Evolutionary conservation across 1,139 yeast genomes (phyloP).

Genomic region (Petasospora fabianii): DNA sequence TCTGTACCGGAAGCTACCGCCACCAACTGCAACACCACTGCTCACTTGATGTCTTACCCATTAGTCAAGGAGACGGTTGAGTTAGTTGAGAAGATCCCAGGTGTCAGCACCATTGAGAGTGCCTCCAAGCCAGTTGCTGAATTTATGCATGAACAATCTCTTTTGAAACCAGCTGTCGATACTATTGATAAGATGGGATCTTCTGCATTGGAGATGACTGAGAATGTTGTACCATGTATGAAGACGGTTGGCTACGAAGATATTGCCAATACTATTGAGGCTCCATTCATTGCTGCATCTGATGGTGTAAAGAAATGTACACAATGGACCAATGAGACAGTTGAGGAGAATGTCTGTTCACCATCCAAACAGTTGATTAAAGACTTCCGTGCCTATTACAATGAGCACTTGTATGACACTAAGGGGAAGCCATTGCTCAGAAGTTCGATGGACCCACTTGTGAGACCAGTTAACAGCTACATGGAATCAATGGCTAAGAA

Average conservation of each 20-base stretch:
- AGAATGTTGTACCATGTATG: slow-evolving; percentile 31
- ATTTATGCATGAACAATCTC: slow-evolving; percentile 27
- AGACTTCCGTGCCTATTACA: slow-evolving; percentile 42
- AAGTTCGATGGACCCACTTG: slow-evolving; percentile 58
- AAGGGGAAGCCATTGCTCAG: slow-evolving; percentile 61
- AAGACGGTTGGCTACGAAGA: slow-evolving; percentile 32
- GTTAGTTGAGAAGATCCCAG: slow-evolving; percentile 33
- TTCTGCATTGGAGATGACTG: slow-evolving; percentile 31
- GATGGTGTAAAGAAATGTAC: slow-evolving; percentile 28
- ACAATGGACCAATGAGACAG: slow-evolving; percentile 18
- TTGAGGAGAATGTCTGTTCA: slow-evolving; percentile 33
- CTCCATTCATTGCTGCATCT: slow-evolving; percentile 27
- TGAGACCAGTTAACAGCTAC: slow-evolving; percentile 55
- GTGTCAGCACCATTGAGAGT: slow-evolving; percentile 40
- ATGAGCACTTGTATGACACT: slow-evolving; percentile 34
- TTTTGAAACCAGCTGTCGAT: slow-evolving; percentile 33
- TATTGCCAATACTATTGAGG: slow-evolving; percentile 27
- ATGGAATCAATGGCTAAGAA: slow-evolving; percentile 44
- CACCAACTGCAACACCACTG: slow-evolving; percentile 11
- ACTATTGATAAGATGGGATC: slow-evolving; percentile 33
- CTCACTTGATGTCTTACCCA: slow-evolving; percentile 35
- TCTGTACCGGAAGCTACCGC: not conserved
- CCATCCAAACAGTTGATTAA: slow-evolving; percentile 43
- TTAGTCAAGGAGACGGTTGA: slow-evolving; percentile 39
- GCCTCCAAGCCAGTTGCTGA: slow-evolving; percentile 31